A percentile compares a stretch with the other conserved stretches of the same genome.
phyloP scores from a whole-genome alignment of 768 basidiomycete genomes.

The Trametes punicea region DNA sequence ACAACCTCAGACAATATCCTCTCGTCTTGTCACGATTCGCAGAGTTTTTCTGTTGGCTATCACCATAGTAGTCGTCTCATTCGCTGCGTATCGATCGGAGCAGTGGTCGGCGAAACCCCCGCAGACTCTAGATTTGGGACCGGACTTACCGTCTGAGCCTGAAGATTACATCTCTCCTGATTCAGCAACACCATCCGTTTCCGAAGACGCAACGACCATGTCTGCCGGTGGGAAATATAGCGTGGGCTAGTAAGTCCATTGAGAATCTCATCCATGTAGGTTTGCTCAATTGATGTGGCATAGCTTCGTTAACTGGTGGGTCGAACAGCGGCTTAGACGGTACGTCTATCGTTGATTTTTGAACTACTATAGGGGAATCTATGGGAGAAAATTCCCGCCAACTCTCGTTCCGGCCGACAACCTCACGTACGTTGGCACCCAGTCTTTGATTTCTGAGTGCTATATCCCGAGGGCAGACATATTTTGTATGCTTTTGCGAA shows the following conservation, averaged over 20 bases:
- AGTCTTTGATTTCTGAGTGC: neutral
- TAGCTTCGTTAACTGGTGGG: conserved; percentile 78
- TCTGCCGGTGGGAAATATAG: conserved; percentile 60
- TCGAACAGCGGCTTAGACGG: neutral
- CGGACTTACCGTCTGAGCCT: neutral
- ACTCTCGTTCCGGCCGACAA: conserved; percentile 77
- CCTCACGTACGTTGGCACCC: conserved; percentile 62
- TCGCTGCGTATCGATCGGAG: conserved; percentile 42
- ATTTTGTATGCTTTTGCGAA: conserved; percentile 94
- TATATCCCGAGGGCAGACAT: conserved; percentile 46
- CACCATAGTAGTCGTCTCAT: conserved; percentile 36
- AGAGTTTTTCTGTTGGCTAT: conserved; percentile 35
- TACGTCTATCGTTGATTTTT: neutral
- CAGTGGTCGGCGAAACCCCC: conserved; percentile 34
- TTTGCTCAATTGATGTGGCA: too few species aligned
- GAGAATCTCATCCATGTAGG: too few species aligned
- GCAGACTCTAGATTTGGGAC: neutral
- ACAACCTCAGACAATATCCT: conserved; percentile 20
- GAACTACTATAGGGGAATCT: conserved; percentile 71
- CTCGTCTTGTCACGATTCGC: conserved; percentile 27
- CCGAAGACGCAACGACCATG: conserved; percentile 29
- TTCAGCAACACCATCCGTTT: neutral
- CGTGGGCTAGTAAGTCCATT: conserved; percentile 69
- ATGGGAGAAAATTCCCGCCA: conserved; percentile 89
- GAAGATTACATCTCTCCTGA: conserved; percentile 9